phyloP scores from a whole-genome alignment of 2,329 filamentous ascomycete species.

The Neofusicoccum kwambonambiense region DNA sequence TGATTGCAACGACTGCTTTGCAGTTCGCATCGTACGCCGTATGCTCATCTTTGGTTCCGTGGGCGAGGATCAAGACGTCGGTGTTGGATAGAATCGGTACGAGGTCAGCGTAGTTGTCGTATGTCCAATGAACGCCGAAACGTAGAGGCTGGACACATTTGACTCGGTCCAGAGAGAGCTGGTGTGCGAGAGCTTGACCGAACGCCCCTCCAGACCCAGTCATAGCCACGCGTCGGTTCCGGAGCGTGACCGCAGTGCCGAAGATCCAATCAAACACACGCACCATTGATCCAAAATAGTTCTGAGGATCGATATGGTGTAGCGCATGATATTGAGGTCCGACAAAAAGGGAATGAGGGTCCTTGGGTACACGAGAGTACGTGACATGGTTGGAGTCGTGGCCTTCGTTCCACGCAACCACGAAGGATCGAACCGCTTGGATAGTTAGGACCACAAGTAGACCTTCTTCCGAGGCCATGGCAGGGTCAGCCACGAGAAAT shows the following conservation, averaged over 20 bases:
- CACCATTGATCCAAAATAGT: background rate
- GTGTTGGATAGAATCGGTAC: background rate
- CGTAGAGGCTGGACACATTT: background rate
- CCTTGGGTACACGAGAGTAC: background rate
- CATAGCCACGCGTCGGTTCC: background rate
- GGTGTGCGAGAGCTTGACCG: background rate
- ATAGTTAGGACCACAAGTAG: background rate
- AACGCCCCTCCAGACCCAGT: background rate
- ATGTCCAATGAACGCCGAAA: background rate
- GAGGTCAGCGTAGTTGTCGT: background rate
- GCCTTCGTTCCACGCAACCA: background rate
- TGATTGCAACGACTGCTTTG: background rate
- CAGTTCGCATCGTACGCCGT: background rate
- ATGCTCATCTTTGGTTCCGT: background rate
- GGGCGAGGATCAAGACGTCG: constrained; percentile 2
- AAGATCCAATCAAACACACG: background rate
- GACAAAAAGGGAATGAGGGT: background rate
- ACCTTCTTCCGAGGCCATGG: background rate
- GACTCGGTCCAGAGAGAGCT: background rate
- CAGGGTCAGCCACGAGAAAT: background rate
- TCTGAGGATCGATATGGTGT: background rate
- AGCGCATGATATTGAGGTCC: background rate
- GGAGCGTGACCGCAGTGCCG: background rate
- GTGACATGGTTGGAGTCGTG: background rate
- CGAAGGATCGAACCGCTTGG: background rate